Conservation (phyloP, 2,329 filamentous ascomycete species). For the Colletotrichum sp. region DNA sequence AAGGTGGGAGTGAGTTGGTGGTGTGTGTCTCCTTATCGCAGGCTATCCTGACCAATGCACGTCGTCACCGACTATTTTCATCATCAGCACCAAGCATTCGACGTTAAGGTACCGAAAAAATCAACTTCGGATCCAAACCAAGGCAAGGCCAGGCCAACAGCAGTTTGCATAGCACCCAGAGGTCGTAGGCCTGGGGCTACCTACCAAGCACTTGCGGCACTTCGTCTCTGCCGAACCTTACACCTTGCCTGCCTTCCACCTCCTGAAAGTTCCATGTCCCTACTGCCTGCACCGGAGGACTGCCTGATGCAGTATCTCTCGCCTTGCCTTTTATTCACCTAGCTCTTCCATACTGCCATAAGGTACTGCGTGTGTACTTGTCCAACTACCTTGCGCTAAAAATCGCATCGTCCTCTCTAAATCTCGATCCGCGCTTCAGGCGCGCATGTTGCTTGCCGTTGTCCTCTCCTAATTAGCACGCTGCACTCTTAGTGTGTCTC, state of each 20-base stretch:
- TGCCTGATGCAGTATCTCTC: conserved; percentile 17
- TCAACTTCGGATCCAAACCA: background rate
- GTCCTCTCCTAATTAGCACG: conserved; percentile 1
- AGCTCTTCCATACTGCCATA: background rate
- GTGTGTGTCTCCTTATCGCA: conserved; percentile 1
- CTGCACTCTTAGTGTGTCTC: background rate
- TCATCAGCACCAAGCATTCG: background rate
- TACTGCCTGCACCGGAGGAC: background rate
- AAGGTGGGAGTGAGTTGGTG: background rate
- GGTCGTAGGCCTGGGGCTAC: background rate
- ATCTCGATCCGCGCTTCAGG: conserved; percentile 19
- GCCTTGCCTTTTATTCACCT: background rate
- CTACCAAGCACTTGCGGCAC: background rate
- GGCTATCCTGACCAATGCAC: background rate
- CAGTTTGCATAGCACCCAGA: background rate
- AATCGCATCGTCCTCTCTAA: conserved; percentile 9
- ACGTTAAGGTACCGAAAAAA: background rate
- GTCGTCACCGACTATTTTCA: conserved; percentile 8
- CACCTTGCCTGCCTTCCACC: background rate
- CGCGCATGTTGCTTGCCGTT: conserved; percentile 16
- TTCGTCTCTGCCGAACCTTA: background rate
- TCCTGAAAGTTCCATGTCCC: background rate
- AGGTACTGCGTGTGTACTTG: background rate
- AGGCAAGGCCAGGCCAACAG: background rate
- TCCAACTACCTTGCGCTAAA: conserved; percentile 10